Conservation (phyloP, 2,329 filamentous ascomycete species). For the Cladosporium sp. region DNA sequence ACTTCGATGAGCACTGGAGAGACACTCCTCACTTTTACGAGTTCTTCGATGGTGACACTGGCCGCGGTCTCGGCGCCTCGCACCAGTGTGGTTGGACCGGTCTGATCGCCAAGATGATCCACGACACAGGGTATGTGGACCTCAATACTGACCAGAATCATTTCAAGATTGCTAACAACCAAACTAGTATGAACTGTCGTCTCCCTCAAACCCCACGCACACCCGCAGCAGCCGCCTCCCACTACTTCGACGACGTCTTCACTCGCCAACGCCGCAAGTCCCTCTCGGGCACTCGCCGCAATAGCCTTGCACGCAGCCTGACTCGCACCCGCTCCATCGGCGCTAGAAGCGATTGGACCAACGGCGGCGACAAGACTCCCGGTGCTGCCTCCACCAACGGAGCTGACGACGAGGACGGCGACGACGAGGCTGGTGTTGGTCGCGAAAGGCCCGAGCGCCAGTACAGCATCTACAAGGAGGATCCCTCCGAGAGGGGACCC, state of each 20-base stretch:
- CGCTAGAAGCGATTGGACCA: constrained; percentile 70
- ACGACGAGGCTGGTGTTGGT: constrained; percentile 23
- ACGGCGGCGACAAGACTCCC: constrained; percentile 31
- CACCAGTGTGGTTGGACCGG: constrained; percentile 98
- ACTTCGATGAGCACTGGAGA: constrained; percentile 91
- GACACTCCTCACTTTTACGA: constrained; percentile 95
- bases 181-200: constrained; percentile 74
- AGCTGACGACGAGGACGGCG: constrained; percentile 40
- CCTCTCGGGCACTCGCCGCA: constrained; percentile 63
- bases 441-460: constrained; percentile 36
- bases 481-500: constrained; percentile 44
- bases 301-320: constrained; percentile 44
- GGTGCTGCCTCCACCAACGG: constrained; percentile 32
- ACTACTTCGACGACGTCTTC: constrained; percentile 95
- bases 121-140: constrained; percentile 82
- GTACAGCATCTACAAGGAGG: constrained; percentile 54
- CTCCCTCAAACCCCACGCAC: constrained; percentile 91
- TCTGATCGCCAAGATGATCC: constrained; percentile 92
- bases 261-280: constrained; percentile 52
- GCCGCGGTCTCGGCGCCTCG: constrained; percentile 83
- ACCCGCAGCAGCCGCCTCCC: constrained; percentile 76
- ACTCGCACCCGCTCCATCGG: constrained; percentile 68
- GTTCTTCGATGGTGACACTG: constrained; percentile 92
- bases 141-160: not conserved
- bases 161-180: constrained; percentile 42